Evolutionary conservation across 169 alveolate genomes (phyloP).

Genomic region (Cyclospora cayetanensis): DNA sequence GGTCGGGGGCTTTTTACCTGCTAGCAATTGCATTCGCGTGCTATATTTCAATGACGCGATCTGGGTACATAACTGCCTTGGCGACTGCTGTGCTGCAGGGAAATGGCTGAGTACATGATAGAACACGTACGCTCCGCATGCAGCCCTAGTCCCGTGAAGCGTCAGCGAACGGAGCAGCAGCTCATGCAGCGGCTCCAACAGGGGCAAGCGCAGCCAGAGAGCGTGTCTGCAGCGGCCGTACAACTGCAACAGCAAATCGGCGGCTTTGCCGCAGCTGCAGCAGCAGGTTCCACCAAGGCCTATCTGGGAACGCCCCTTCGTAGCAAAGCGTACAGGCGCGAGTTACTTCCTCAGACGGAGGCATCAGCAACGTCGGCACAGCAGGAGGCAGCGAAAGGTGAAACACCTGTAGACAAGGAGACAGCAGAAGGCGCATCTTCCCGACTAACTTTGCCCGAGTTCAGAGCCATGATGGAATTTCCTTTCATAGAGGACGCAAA

Average conservation of each 20-base stretch:
- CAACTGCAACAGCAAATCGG: neutral
- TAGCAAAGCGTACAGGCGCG: neutral
- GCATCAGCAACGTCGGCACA: neutral
- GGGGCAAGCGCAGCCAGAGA: neutral
- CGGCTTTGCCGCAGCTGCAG: conserved; percentile 4
- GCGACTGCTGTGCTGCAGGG: no score
- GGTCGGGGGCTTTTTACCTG: neutral
- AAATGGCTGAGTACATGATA: no score
- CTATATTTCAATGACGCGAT: neutral
- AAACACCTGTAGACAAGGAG: neutral
- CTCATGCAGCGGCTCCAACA: neutral
- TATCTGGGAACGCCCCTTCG: neutral
- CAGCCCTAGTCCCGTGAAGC: neutral
- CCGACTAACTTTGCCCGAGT: neutral
- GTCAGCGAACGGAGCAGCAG: neutral
- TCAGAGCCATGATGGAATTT: no score
- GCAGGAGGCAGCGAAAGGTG: neutral
- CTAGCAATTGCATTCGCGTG: no score
- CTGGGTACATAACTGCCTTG: neutral
- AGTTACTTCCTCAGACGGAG: no score
- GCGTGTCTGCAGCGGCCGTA: neutral
- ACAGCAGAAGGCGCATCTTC: neutral
- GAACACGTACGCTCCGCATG: no score
- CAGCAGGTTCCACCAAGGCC: neutral
- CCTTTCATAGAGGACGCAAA: neutral